Conservation (phyloP, 805 yeast species). For the Saturnispora silvae region DNA sequence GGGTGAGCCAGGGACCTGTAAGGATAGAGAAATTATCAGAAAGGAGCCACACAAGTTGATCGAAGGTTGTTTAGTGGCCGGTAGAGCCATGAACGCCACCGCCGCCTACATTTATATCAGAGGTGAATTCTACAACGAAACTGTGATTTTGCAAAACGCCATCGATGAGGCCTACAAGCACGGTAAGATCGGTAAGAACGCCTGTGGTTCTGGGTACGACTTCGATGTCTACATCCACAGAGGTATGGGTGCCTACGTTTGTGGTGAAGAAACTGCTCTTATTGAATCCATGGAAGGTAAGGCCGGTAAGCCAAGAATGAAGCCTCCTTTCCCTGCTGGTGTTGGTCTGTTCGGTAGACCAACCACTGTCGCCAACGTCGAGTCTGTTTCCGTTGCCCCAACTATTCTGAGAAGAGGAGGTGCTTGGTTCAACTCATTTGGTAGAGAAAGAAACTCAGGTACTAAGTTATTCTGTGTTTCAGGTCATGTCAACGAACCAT, state of each 20-base stretch:
- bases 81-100: conserved; percentile 87
- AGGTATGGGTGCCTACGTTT: conserved; percentile 89
- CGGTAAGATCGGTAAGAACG: conserved; percentile 72
- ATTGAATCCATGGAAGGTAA: conserved; percentile 86
- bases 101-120: conserved; percentile 88
- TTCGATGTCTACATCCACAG: conserved; percentile 80
- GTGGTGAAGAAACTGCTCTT: conserved; percentile 88
- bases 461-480: conserved; percentile 79
- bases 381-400: conserved; percentile 84
- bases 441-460: conserved; percentile 78
- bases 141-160: conserved; percentile 62
- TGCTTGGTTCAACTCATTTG: conserved; percentile 75
- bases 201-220: conserved; percentile 79
- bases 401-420: conserved; percentile 85
- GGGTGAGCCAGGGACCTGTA: conserved; percentile 93
- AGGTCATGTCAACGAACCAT: conserved; percentile 86
- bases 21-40: conserved; percentile 83
- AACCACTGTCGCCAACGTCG: conserved; percentile 83
- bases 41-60: conserved; percentile 88
- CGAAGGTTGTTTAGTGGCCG: conserved; percentile 85
- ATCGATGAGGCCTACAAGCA: conserved; percentile 80
- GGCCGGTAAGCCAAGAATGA: conserved; percentile 87
- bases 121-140: conserved; percentile 84
- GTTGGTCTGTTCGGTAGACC: conserved; percentile 89
- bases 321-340: conserved; percentile 94